These are phyloP conservation scores for Acanthamoeba lenticulata DNA, from an alignment of 208 protist species.

Conservation along the genomic window DNA sequence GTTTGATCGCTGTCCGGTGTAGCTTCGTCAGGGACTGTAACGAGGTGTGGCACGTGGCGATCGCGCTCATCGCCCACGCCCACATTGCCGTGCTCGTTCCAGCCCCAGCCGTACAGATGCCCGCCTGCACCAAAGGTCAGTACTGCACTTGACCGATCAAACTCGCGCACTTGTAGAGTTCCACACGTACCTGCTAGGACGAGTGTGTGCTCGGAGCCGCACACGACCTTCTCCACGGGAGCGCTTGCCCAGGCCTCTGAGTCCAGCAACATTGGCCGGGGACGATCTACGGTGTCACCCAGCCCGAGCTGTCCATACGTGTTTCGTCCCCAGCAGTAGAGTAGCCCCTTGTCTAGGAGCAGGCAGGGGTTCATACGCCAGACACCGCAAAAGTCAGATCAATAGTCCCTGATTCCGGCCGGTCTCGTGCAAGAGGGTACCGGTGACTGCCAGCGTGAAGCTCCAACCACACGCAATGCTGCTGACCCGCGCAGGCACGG, in stretches of 20 bases:
- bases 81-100: conserved; percentile 47
- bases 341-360: not conserved
- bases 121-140: not conserved
- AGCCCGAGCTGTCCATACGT: conserved; percentile 44
- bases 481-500: not conserved
- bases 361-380: not conserved
- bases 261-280: not conserved
- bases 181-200: not conserved
- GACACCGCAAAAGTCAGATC: not conserved
- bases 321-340: conserved; percentile 3
- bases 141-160: not conserved
- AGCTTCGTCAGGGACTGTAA: too few species aligned
- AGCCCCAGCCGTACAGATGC: not conserved
- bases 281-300: not conserved
- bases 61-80: not conserved
- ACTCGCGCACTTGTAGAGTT: not conserved
- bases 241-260: not conserved
- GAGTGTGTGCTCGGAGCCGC: conserved; percentile 23
- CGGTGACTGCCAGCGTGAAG: not conserved
- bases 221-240: not conserved
- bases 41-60: not conserved
- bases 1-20: too few species aligned
- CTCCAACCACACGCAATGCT: conserved; percentile 21
- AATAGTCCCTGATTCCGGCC: too few species aligned
- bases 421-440: not conserved